Conservation (phyloP, 768 basidiomycete genomes). For the Sporobolomyces roseus region DNA sequence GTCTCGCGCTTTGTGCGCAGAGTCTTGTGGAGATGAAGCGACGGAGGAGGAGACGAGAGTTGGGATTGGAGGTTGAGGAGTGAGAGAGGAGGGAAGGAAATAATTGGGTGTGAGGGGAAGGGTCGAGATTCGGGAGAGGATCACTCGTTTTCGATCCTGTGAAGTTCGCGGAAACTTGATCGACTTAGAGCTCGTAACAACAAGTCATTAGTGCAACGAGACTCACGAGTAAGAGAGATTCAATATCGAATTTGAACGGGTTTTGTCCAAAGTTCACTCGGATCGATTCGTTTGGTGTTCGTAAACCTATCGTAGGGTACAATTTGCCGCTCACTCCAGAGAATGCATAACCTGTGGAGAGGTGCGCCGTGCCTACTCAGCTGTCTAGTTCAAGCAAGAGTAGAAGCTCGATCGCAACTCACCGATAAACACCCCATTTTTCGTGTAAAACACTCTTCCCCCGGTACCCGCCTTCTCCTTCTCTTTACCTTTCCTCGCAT, state of each 20-base stretch:
- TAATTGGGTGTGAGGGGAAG: not conserved
- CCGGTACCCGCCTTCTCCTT: not conserved
- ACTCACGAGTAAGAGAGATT: constrained; percentile 61
- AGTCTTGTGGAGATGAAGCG: too few relatives aligned
- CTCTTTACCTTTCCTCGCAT: constrained; percentile 9
- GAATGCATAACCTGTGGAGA: constrained; percentile 37
- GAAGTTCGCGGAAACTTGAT: not conserved
- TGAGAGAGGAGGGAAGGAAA: constrained; percentile 3
- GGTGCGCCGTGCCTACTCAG: not conserved
- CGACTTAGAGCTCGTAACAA: too few relatives aligned
- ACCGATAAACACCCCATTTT: constrained; percentile 62
- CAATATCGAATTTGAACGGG: constrained; percentile 84
- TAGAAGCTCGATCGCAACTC: not conserved
- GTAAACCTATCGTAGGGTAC: constrained; percentile 84
- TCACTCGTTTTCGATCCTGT: constrained; percentile 41
- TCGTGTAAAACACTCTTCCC: constrained; percentile 79
- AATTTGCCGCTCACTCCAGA: constrained; percentile 57
- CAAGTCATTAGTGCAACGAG: not conserved
- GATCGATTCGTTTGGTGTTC: constrained; percentile 70
- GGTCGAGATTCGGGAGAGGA: constrained; percentile 14
- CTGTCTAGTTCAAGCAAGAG: not conserved
- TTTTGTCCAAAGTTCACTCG: constrained; percentile 84
- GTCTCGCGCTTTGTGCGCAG: constrained; percentile 37
- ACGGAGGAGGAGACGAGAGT: constrained; percentile 1
- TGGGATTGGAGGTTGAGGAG: constrained; percentile 13